Conservation (phyloP, 306 rosid species). For the Castanea crenata region DNA sequence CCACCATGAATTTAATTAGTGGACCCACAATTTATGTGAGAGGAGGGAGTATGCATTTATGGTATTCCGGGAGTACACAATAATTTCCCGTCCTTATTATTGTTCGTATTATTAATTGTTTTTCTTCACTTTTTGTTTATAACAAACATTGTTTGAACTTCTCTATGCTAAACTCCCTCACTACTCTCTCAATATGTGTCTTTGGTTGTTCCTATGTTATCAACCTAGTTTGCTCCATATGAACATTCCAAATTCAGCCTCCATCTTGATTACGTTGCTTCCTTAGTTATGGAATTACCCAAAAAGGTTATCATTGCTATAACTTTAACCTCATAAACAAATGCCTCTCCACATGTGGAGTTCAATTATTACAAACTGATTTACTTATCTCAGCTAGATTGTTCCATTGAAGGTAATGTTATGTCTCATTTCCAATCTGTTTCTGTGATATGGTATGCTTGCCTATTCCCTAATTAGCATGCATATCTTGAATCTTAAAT, state of each 20-base stretch:
- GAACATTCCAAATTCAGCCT: background rate
- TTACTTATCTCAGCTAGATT: conserved; percentile 8
- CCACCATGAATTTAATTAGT: no score
- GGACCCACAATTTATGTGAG: no score
- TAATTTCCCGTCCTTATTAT: background rate
- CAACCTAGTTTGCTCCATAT: background rate
- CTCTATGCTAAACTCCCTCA: background rate
- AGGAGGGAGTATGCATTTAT: no score
- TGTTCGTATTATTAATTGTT: background rate
- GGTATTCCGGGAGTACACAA: no score
- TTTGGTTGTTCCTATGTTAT: background rate
- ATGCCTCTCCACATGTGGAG: background rate
- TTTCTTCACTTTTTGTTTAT: no score
- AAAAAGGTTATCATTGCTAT: background rate
- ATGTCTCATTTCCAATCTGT: background rate
- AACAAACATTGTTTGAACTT: background rate
- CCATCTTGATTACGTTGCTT: background rate
- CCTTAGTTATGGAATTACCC: background rate
- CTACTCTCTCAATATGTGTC: background rate
- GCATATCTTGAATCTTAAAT: conserved; percentile 23
- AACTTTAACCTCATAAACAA: background rate
- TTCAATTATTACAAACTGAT: background rate
- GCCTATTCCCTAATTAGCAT: conserved; percentile 23
- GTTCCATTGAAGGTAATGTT: background rate
- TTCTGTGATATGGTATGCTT: background rate